Evolutionary conservation across 306 rosid species (phyloP), one percentile per base, ranked within the genome.

Genomic region (Erythrophleum fordii): DNA sequence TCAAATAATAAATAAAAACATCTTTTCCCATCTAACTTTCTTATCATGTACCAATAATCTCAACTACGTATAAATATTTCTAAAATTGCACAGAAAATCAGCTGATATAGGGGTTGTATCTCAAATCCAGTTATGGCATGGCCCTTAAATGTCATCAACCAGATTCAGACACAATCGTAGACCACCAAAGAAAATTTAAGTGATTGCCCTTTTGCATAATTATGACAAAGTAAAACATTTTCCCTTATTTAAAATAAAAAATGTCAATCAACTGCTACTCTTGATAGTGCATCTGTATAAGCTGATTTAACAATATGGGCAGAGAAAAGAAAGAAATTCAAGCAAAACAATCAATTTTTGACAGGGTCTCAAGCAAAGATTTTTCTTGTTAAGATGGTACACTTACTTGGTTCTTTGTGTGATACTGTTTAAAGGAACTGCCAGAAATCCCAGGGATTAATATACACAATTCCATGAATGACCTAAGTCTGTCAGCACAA

Each of bases 401-500:
- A 79, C 94, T 80, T 81, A 92, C 97, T 82, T 81, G 88, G 80
- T 84, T 84, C 37, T 13, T 59, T 44, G 84, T 75, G 65, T 52
- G 84, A 78, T 87, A 82, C 85, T 85, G 88, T 75, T 74, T 91
- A 35, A 89, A 82, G 79, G 85, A 81, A 80, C 86, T 86, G 69
- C 95, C 89, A 70, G 88, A 88, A 79, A 84, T 85, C 82, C 92
- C 97, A 6, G 97, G 93, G 83, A 93, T 81, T 84, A 95, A 89
- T 76, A 95, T 95, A 83, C 97, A 95, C 76, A 95, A 81, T 86
- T 93, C 99, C 97, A 95, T 93, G 82, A 90, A 93, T 28, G 99
- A 88, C 86, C 97, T 90, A 72, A 95, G 97, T 85, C 97, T 95
- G 93, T 75, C 75, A 65, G 81, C 80, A 86, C 66, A 77, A 69